These are phyloP conservation scores for Strigomonas culicis DNA, from an alignment of 208 protist genomes.

Conservation along the genomic window DNA sequence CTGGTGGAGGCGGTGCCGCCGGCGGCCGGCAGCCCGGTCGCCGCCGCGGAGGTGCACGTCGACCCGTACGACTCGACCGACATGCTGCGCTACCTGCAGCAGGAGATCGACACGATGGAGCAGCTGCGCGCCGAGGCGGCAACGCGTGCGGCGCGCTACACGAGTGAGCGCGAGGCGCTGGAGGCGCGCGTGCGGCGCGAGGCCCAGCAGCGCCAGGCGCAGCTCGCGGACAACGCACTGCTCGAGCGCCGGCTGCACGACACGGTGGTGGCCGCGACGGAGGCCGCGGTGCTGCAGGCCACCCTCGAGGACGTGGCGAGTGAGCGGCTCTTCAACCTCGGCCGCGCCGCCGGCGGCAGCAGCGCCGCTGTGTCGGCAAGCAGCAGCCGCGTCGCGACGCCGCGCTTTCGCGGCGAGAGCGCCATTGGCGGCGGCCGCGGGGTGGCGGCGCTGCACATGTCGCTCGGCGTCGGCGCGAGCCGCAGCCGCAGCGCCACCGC, in stretches of 20 bases:
- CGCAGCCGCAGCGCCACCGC: background rate
- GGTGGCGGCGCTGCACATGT: background rate
- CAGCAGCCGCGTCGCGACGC: constrained; percentile 1
- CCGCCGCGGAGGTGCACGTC: background rate
- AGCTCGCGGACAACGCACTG: constrained; percentile 24
- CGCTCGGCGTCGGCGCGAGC: background rate
- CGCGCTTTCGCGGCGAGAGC: constrained; percentile 3
- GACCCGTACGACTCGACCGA: constrained; percentile 42
- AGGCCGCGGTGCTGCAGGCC: constrained; percentile 23
- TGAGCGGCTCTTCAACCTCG: constrained; percentile 33
- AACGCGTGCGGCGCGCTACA: constrained; percentile 44
- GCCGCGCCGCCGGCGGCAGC: constrained; percentile 8
- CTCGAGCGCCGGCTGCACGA: constrained; percentile 35
- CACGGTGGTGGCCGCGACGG: constrained; percentile 30
- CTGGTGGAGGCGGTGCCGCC: constrained; percentile 61
- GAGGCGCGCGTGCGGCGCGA: constrained; percentile 44
- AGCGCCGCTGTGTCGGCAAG: background rate
- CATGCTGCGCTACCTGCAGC: constrained; percentile 59
- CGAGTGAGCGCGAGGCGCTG: constrained; percentile 34
- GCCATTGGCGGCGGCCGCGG: constrained; percentile 5
- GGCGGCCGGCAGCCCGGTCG: background rate
- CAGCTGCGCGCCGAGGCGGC: constrained; percentile 47
- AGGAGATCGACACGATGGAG: constrained; percentile 59
- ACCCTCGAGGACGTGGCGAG: constrained; percentile 21
- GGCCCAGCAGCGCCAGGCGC: constrained; percentile 19